Evolutionary conservation across 495 filamentous ascomycete genomes (phyloP), one percentile per base, ranked within the genome.

Genomic region (Recurvomyces mirabilis): DNA sequence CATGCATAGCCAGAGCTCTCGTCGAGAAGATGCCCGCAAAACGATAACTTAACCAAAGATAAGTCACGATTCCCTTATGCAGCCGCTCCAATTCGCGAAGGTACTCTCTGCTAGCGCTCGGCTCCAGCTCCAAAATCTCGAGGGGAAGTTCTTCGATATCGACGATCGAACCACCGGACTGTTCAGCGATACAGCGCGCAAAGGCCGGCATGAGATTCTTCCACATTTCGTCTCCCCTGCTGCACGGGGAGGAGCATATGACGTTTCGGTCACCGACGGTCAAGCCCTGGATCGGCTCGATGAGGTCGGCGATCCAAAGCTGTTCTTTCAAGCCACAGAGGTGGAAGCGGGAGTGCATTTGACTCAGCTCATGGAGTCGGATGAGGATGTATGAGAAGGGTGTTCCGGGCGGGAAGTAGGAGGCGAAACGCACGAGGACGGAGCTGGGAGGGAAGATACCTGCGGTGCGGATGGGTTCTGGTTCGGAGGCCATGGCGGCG

Each of bases 21-120:
- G 81, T 83, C 10, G 70, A 73, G 59, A 96, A 94, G 10, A 94
- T 71, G 38, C 87, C 85, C 10, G 79, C 58, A 49, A 80, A 79
- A 4, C 77, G 68, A 51, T 70, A 82, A 45, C 74, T 76, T 14
- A 96, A 68, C 91, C 91, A 98, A 6, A 88, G 68, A 53, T 94
- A 98, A 15, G 89, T 61, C 15, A 89, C 81, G 24, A 96, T 62
- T 13, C 74, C 67, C 57, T 83, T 86, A 64, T 98, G 93, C 18
- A 96, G 65, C 14, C 51, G 55, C 62, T 96, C 93, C 33, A 94
- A 62, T 6, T 67, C 58, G 21, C 61, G 55, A 49, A 96, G 59
- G 41, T 84, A 82, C 0, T 67, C 57, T 36, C 63, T 70, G 38
- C 57, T 58, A 11, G 47, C 55, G 5, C 55, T 68, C 1, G 50